phyloP scores from a whole-genome alignment of 352 stramenopile genomes.

The Globisporangium spinosum region DNA sequence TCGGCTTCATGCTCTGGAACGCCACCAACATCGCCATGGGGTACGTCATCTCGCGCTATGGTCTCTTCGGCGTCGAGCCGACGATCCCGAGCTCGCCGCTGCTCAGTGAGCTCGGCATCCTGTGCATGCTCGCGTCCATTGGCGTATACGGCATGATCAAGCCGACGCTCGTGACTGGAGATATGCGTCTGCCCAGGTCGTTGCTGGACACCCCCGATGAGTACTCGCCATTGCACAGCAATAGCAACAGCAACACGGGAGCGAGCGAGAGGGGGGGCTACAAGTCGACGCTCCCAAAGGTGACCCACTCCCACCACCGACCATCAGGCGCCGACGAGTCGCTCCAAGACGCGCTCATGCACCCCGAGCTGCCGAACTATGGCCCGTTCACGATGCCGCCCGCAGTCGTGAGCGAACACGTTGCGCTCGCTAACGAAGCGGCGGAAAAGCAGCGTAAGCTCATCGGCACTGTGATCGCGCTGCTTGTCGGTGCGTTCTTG shows the following conservation, averaged over 20 bases:
- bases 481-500: conserved; percentile 67
- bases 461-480: conserved; percentile 58
- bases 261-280: not conserved
- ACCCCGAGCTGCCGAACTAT: conserved; percentile 80
- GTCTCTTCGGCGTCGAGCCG: conserved; percentile 59
- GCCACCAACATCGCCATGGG: conserved; percentile 80
- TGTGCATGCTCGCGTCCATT: conserved; percentile 78
- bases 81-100: conserved; percentile 58
- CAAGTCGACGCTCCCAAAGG: conserved; percentile 17
- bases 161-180: conserved; percentile 37
- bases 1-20: conserved; percentile 88
- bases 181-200: not conserved
- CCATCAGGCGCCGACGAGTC: conserved; percentile 31
- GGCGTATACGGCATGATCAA: conserved; percentile 77
- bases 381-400: conserved; percentile 75
- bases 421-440: conserved; percentile 39
- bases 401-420: conserved; percentile 46
- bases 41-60: conserved; percentile 73
- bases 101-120: conserved; percentile 62
- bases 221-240: conserved; percentile 32
- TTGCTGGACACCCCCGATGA: conserved; percentile 19
- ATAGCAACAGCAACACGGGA: conserved; percentile 6
- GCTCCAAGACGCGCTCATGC: conserved; percentile 51
- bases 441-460: conserved; percentile 57
- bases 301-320: not conserved